A percentile compares a stretch with the other conserved stretches of the same genome.
Evolutionary conservation across 768 basidiomycete species (phyloP).

Genomic region (Crassisporium funariophilum): DNA sequence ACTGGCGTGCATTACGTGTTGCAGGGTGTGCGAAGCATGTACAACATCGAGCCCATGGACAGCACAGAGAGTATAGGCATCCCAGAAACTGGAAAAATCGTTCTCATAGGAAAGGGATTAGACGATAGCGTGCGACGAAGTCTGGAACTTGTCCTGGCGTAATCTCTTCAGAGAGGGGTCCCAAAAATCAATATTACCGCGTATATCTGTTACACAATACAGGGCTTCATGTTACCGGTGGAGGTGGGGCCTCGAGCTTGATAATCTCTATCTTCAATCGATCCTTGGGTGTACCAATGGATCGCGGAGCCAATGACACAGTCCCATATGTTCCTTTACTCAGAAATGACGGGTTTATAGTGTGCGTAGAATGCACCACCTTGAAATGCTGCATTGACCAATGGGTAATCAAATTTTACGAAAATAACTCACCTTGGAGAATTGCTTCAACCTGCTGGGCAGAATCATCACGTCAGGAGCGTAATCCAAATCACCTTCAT

Average conservation of each 20-base stretch:
- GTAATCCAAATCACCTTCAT: slow-evolving; percentile 40
- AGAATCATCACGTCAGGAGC: slow-evolving; percentile 86
- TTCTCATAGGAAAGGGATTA: slow-evolving; percentile 85
- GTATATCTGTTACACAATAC: slow-evolving; percentile 3
- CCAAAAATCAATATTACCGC: slow-evolving; percentile 1
- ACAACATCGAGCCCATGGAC: slow-evolving; percentile 61
- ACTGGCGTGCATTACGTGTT: slow-evolving; percentile 69
- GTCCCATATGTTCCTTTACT: slow-evolving; percentile 59
- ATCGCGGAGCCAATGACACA: slow-evolving; percentile 38
- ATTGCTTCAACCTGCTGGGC: slow-evolving; percentile 88
- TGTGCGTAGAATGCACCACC: slow-evolving; percentile 74
- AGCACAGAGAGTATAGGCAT: slow-evolving; percentile 42
- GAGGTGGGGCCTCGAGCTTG: slow-evolving; percentile 27
- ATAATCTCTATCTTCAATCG: slow-evolving; percentile 36
- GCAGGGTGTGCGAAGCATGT: slow-evolving; percentile 91
- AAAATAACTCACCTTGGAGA: slow-evolving; percentile 66
- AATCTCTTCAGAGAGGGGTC: no score
- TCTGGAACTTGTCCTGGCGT: slow-evolving; percentile 41
- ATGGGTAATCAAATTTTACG: neutral
- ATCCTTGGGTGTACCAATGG: slow-evolving; percentile 28
- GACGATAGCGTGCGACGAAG: slow-evolving; percentile 56
- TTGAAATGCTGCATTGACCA: slow-evolving; percentile 31
- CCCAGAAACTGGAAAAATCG: slow-evolving; percentile 74
- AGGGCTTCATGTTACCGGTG: neutral
- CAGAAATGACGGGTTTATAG: slow-evolving; percentile 87